Conservation (phyloP, 2,329 filamentous ascomycete genomes). For the Dothiorella sarmentorum region DNA sequence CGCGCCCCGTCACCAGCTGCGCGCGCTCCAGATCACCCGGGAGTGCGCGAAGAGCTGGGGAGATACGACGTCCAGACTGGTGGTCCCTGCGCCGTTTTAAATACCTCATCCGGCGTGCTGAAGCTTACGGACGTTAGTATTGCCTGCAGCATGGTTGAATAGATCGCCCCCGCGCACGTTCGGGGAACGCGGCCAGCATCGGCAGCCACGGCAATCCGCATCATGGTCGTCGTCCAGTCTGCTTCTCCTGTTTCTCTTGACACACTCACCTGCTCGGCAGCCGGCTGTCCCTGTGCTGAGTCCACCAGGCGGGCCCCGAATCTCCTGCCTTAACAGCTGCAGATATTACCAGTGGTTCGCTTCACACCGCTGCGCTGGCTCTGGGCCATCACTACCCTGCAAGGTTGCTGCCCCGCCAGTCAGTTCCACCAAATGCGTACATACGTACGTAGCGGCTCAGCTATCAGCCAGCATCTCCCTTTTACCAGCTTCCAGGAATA, state of each 20-base stretch:
- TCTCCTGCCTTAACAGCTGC: slow-evolving; percentile 6
- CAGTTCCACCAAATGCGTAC: slow-evolving; percentile 4
- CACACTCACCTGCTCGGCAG: neutral
- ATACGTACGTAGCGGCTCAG: slow-evolving; percentile 1
- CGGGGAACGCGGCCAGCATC: slow-evolving; percentile 10
- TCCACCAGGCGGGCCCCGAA: slow-evolving; percentile 1
- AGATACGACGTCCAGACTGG: neutral
- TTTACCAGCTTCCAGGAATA: slow-evolving; percentile 7
- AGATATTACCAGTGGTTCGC: neutral
- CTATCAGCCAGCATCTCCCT: slow-evolving; percentile 7
- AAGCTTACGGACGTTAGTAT: slow-evolving; percentile 12
- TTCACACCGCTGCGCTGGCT: slow-evolving; percentile 13
- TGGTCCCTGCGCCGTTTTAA: slow-evolving; percentile 3
- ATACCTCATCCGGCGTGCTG: slow-evolving; percentile 11
- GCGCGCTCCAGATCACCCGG: neutral
- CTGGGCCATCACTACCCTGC: slow-evolving; percentile 11
- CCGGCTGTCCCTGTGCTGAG: neutral
- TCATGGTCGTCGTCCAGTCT: neutral
- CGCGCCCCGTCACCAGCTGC: neutral
- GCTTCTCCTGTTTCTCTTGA: slow-evolving; percentile 12
- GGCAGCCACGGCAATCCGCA: slow-evolving; percentile 4
- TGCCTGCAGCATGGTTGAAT: slow-evolving; percentile 8
- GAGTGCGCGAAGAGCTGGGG: neutral
- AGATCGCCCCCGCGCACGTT: slow-evolving; percentile 14
- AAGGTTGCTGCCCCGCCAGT: neutral